phyloP scores from a whole-genome alignment of 1,139 yeast genomes.

The Pichia sp. region DNA sequence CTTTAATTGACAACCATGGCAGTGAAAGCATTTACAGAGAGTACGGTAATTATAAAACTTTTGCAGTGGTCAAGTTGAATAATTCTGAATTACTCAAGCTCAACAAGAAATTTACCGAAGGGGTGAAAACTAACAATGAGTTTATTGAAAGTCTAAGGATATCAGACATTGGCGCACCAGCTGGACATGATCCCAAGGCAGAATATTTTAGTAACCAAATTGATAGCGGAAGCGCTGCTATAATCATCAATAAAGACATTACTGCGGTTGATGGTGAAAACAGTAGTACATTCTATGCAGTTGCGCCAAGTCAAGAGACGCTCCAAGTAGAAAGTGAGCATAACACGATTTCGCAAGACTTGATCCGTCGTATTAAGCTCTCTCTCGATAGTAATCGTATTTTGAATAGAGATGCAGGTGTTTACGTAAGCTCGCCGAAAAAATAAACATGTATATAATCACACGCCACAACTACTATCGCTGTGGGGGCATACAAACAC shows the following conservation, averaged over 20 bases:
- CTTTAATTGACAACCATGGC: conserved; percentile 15
- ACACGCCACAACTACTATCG: too few relatives aligned
- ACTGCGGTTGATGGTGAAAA: too few relatives aligned
- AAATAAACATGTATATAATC: too few relatives aligned
- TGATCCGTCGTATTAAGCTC: conserved; percentile 9
- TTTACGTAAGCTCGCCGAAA: not conserved
- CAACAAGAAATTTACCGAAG: conserved; percentile 6
- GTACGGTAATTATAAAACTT: conserved; percentile 14
- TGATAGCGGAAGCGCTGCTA: not conserved
- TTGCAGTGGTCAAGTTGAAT: conserved; percentile 12
- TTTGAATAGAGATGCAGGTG: conserved; percentile 2
- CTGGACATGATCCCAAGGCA: not conserved
- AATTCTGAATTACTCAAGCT: conserved; percentile 1
- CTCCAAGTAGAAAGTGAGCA: not conserved
- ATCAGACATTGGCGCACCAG: not conserved
- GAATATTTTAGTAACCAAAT: not conserved
- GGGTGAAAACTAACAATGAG: not conserved
- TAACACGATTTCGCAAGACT: not conserved
- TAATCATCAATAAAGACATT: not conserved
- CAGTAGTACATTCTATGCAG: not conserved
- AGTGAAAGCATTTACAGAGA: conserved; percentile 5
- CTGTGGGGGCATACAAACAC: too few relatives aligned
- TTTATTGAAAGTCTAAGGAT: not conserved
- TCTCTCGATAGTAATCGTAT: conserved; percentile 8
- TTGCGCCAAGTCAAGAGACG: not conserved